Evolutionary conservation across 495 filamentous ascomycete species (phyloP), one percentile per base, ranked within the genome.

Genomic region (Trichoderma gamsii): DNA sequence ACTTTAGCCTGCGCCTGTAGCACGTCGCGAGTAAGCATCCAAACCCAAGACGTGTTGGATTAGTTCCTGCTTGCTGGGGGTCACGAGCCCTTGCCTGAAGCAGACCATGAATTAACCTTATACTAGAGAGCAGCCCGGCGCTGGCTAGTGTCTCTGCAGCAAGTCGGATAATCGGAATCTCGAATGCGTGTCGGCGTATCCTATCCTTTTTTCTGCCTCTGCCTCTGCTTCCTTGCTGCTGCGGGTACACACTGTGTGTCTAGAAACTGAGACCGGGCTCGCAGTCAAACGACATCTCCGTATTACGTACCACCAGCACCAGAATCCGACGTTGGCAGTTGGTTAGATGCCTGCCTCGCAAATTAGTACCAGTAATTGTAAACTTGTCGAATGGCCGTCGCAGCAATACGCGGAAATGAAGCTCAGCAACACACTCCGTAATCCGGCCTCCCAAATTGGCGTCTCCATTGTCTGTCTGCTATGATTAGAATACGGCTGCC

Each of bases 101-200:
- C 56, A 61, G 56, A 32, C 56, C 27, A 61, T 61, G 25, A 32
- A 35, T 61, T 61, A 61, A 61, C 56, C 56, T 61, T 61, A 61
- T 61, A 25, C 56, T 21, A 61, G n/a, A 61, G 56, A 61, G 25
- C 7, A 61, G 56, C 4, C 56, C 56, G 25, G 56, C 56, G 56
- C 25, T 61, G 56, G 12, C 56, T 61, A 61, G 51, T 25, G 16
- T 11, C 21, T 4, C 29, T 29, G 29, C 29, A 7, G n/a, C 8
- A 23, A 56, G 13, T 49, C 51, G 51, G 51, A 56, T 56, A 56
- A 56, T 56, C 51, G 51, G 51, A 23, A 44, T 16, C 43, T 46
- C 12, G 35, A 46, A 15, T 46, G 43, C 43, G 43, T 46, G 1
- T 13, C 43, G 5, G 35, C 35, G 5, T 38, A 9, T 4, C 5